Base-by-base conservation (phyloP, 352 stramenopile species). In the Globisporangium alternatum region DNA sequence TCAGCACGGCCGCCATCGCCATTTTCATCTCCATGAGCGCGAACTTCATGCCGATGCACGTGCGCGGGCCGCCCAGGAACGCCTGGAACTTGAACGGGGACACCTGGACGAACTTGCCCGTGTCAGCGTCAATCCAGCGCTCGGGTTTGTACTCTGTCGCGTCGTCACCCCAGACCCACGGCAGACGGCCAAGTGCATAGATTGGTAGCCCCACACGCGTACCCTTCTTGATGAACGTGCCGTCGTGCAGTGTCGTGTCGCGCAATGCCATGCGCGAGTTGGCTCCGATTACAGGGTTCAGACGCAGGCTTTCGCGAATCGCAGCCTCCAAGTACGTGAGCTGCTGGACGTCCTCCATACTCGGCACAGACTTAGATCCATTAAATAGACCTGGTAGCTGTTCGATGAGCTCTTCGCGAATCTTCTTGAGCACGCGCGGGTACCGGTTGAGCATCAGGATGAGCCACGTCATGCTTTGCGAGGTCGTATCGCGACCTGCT, bases 401-500 rank as follows among this genome's bases (percentile, higher is more conserved):
- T 13, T 44, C 59, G 33, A 73, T 53, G 65, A 88, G 69, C 39
- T 74, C 65, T 4, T 65, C 22, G 2, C 78, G 51, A 22, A 86
- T 78, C 1, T 51, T 59, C 1, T 59, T 21, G 7, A 82, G 54
- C 31, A 83, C 31, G 12, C 68, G 33, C 2, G 81, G 85, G 60
- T 96, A 72, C 5, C 75, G 73, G 35, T 79, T 85, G 54, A 97
- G 68, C 69, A 92, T 82, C 44, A 93, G 77, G 28, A 96, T 55
- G 41, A 90, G 80, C 88, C 89, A 97, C 5, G 72, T 66, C 51
- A 97, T 72, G 9, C 71, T 86, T 55, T 86, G 73, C 1, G 86
- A 77, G 0, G 88, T 96, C 9, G 89, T 93, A 60, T 91, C 88
- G 0, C 83, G 67, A 1, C 86, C 86, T 45, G 86, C 88, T n/a